Base-by-base conservation (phyloP, 164 flowering plant genomes). In the Hamamelis virginiana region DNA sequence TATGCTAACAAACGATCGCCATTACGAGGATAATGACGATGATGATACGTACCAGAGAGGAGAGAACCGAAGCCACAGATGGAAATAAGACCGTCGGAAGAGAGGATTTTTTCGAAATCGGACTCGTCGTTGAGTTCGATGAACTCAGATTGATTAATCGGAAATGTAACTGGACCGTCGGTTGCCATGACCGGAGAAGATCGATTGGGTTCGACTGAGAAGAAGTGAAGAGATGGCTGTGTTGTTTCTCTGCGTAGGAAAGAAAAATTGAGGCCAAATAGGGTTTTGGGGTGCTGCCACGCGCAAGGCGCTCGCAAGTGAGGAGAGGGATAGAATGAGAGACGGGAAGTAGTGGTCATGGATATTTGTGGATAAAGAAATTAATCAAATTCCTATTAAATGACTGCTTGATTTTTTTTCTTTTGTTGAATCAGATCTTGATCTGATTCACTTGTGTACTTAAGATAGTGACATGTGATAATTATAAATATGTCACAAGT, bases 61-160 rank as follows among this genome's bases (percentile, higher is more conserved):
- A 94, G 96, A 73, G 98, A 94, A 26, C 98, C 97, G 81, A 90
- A 94, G 77, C 98, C 98, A 67, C 91, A 90, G 69, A 94, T 73
- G 65, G 98, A 86, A 76, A 94, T 76, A 55, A 41, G 80, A 25
- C 83, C 88, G 45, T 81, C 78, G 25, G 83, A 71, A 15, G 90
- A 80, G 69, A 79, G 71, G 66, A 91, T 64, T 52, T 65, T 58
- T 14, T 80, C 79, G 75, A 94, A 94, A 74, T 94, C 96, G 33
- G 87, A 70, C 26, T 82, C 85, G 50, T 80, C 82, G 58, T 68
- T 62, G 52, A 94, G 91, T 72, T 91, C 81, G 22, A 8, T 69
- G 56, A 48, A 69, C 8, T 58, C 47, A 66, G 43, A 59, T 50
- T 28, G 47, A 51, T 55, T 43, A 45, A n/a, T 28, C 4, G 66